Evolutionary conservation across 1,139 yeast species (phyloP).

Genomic region (Geotrichum australiense): DNA sequence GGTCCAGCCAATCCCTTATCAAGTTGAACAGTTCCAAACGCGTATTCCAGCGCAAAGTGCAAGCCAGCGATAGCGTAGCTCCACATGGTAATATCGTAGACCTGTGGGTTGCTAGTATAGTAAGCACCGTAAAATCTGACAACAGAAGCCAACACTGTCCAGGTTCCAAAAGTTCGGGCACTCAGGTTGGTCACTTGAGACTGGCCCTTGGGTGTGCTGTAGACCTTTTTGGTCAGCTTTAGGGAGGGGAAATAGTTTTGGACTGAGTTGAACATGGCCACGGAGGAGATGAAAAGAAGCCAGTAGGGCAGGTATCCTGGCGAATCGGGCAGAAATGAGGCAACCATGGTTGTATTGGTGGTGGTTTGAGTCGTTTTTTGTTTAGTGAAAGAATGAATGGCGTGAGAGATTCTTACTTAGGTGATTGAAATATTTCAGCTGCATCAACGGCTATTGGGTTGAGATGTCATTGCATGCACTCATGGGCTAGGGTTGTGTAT

Average conservation of each 20-base stretch:
- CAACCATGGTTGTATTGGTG: too few relatives aligned
- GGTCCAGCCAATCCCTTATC: constrained; percentile 93
- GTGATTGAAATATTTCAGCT: too few relatives aligned
- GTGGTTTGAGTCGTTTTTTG: too few relatives aligned
- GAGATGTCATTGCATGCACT: too few relatives aligned
- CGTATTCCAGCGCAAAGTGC: constrained; percentile 83
- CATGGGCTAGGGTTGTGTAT: too few relatives aligned
- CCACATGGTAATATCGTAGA: constrained; percentile 72
- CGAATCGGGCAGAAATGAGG: constrained; percentile 36
- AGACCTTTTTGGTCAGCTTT: constrained; percentile 69
- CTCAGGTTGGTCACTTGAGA: constrained; percentile 62
- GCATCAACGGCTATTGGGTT: too few relatives aligned
- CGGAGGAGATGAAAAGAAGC: constrained; percentile 70
- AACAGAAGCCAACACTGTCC: constrained; percentile 86
- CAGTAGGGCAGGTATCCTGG: constrained; percentile 59
- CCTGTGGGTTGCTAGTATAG: constrained; percentile 39
- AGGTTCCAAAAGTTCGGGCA: constrained; percentile 95
- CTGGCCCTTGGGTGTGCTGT: constrained; percentile 51
- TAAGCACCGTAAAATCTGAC: constrained; percentile 86
- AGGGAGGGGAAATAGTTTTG: constrained; percentile 81
- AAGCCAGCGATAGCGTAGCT: constrained; percentile 77
- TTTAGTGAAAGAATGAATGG: too few relatives aligned
- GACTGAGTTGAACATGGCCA: constrained; percentile 80
- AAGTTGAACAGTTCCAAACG: constrained; percentile 68
- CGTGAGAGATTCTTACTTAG: too few relatives aligned